phyloP scores from a whole-genome alignment of 345 rosid genomes.

The Rhodamnia rubescens region DNA sequence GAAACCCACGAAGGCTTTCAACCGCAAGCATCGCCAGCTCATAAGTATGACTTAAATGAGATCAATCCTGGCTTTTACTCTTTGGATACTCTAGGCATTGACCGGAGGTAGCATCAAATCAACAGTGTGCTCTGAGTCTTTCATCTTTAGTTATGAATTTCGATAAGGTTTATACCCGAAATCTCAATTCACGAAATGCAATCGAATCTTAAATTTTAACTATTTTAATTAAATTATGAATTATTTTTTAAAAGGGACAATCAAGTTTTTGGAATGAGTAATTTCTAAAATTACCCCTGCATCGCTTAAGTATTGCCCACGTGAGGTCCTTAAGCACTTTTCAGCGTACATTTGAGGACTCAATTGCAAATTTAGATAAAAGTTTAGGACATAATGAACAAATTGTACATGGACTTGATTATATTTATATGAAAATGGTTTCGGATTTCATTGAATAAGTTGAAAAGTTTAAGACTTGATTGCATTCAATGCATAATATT shows the following conservation, averaged over 20 bases:
- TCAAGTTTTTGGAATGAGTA: not conserved
- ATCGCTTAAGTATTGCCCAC: not conserved
- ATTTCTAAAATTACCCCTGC: not conserved
- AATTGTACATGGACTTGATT: not conserved
- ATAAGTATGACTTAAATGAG: not conserved
- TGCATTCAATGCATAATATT: not conserved
- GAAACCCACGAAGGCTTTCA: not conserved
- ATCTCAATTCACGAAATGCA: not conserved
- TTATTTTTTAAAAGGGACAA: not conserved
- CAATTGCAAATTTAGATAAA: not conserved
- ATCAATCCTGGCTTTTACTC: not conserved
- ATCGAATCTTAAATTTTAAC: not conserved
- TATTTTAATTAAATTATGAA: not conserved
- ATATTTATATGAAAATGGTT: not conserved
- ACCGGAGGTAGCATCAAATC: not conserved
- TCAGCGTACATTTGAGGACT: not conserved
- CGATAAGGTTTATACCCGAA: not conserved
- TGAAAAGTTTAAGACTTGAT: not conserved
- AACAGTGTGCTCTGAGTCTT: not conserved
- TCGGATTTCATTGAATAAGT: not conserved
- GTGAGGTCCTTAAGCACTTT: not conserved
- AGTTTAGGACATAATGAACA: not conserved
- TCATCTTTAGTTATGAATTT: not conserved
- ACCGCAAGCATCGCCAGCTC: not conserved
- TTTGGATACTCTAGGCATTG: not conserved